phyloP scores from a whole-genome alignment of 257 asterid species.

The Gentiana dahurica region DNA sequence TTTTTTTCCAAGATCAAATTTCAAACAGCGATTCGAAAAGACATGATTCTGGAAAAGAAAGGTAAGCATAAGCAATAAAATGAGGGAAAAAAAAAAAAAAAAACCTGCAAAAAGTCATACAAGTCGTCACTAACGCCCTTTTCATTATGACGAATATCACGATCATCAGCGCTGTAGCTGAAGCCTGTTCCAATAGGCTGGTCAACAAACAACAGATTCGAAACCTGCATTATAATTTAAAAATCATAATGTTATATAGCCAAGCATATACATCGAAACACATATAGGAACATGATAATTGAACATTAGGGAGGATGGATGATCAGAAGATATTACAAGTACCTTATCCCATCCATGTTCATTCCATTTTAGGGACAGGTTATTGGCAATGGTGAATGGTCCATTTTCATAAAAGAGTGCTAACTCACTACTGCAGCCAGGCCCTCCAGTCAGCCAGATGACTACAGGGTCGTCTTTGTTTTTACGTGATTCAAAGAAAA shows the following conservation, averaged over 20 bases:
- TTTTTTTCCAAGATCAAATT: too few relatives aligned
- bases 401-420: constrained; percentile 97
- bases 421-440: constrained; percentile 97
- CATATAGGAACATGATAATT: too few relatives aligned
- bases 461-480: constrained; percentile 73
- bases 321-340: not conserved
- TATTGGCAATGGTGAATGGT: constrained; percentile 60
- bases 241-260: not conserved
- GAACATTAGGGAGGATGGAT: too few relatives aligned
- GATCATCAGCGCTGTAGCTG: constrained; percentile 30
- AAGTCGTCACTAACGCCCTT: constrained; percentile 41
- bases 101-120: constrained; percentile 49
- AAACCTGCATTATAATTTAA: constrained; percentile 19
- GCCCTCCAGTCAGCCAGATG: constrained; percentile 98
- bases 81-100: too few relatives aligned
- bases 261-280: too few relatives aligned
- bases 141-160: constrained; percentile 35
- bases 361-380: constrained; percentile 67
- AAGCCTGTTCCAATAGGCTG: constrained; percentile 61
- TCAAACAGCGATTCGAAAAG: too few relatives aligned
- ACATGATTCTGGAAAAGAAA: not conserved
- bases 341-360: constrained; percentile 71
- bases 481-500: constrained; percentile 81
- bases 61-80: not conserved
- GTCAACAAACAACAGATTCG: constrained; percentile 43